These are phyloP conservation scores for Saksenaea oblongispora DNA, from an alignment of 371 early-diverging fungal species.

Conservation along the genomic window DNA sequence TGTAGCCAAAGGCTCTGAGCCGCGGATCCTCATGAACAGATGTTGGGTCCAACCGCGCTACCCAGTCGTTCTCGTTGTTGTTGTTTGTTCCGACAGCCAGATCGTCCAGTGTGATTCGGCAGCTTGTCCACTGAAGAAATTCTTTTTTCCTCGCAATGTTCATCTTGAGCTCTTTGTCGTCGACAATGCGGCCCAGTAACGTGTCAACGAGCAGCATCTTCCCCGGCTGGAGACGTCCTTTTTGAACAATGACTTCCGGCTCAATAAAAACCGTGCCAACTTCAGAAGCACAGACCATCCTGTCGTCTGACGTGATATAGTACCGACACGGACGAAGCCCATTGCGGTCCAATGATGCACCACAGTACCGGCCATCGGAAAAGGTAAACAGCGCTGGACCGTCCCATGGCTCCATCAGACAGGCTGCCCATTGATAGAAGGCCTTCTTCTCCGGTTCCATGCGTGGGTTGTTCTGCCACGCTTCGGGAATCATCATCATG, in stretches of 20 bases:
- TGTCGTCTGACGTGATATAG: constrained; percentile 87
- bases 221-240: constrained; percentile 94
- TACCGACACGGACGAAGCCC: constrained; percentile 94
- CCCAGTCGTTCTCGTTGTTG: constrained; percentile 22
- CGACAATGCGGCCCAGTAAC: constrained; percentile 79
- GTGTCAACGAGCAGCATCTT: constrained; percentile 96
- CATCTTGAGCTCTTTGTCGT: constrained; percentile 85
- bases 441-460: constrained; percentile 84
- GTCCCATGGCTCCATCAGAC: constrained; percentile 97
- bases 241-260: constrained; percentile 73
- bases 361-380: constrained; percentile 93
- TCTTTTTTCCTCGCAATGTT: constrained; percentile 64
- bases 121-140: constrained; percentile 79
- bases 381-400: constrained; percentile 95
- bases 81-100: constrained; percentile 26
- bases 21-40: constrained; percentile 75
- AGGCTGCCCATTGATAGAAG: constrained; percentile 94
- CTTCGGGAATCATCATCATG: constrained; percentile 97
- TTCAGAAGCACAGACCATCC: constrained; percentile 95
- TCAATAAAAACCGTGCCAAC: constrained; percentile 86
- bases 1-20: constrained; percentile 84
- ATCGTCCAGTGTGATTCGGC: constrained; percentile 67
- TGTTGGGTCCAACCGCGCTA: constrained; percentile 43
- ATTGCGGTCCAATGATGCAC: constrained; percentile 92
- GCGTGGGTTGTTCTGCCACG: constrained; percentile 85